Percentiles rank a stretch among this genome's conserved stretches.
These are phyloP conservation scores for Usnea hakonensis DNA, from an alignment of 495 filamentous ascomycete genomes.

Conservation along the genomic window DNA sequence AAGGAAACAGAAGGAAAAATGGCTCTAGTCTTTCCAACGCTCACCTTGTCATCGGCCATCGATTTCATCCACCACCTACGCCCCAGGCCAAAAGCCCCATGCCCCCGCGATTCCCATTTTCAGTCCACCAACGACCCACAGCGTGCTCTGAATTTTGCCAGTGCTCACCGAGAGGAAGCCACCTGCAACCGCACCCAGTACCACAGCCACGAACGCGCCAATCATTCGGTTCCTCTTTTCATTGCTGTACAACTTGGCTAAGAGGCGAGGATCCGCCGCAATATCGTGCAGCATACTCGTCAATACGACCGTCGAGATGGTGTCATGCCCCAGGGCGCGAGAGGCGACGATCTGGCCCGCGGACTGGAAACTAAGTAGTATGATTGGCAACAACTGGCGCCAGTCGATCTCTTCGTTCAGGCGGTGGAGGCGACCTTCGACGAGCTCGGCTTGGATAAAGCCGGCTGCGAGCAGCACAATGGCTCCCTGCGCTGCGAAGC, in stretches of 20 bases:
- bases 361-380: constrained; percentile 61
- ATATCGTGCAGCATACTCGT: constrained; percentile 64
- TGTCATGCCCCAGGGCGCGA: constrained; percentile 54
- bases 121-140: constrained; percentile 51
- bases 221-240: constrained; percentile 58
- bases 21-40: too few relatives aligned
- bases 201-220: constrained; percentile 48
- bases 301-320: constrained; percentile 64
- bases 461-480: constrained; percentile 50
- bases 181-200: constrained; percentile 54
- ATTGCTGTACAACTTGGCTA: constrained; percentile 38
- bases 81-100: constrained; percentile 35
- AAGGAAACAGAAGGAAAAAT: too few relatives aligned
- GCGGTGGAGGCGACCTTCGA: constrained; percentile 33
- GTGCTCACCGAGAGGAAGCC: constrained; percentile 50
- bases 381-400: constrained; percentile 48
- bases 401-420: constrained; percentile 30
- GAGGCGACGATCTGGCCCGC: constrained; percentile 59
- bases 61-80: neutral
- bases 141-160: constrained; percentile 36
- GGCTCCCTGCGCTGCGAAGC: constrained; percentile 48
- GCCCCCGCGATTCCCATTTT: constrained; percentile 41
- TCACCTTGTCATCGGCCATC: neutral
- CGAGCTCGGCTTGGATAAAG: constrained; percentile 43
- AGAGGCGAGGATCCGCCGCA: constrained; percentile 51